Base-by-base conservation (phyloP, 1,284 basidiomycete species). In the Tausonia pullulans region DNA sequence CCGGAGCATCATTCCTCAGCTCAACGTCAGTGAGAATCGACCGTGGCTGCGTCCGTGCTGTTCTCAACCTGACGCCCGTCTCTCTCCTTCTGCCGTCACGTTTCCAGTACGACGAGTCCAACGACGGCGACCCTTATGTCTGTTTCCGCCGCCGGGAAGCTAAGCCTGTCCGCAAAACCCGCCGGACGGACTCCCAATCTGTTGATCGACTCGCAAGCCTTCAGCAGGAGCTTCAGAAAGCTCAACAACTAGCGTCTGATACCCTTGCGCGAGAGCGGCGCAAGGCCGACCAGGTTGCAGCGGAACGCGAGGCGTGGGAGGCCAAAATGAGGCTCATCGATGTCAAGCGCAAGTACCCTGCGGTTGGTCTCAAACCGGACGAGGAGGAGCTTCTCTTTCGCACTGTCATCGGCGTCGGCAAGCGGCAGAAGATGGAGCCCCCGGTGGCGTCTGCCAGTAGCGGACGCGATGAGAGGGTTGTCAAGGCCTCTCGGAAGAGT, bases 81-180 rank as follows among this genome's bases (percentile, higher is more conserved):
- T 50, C 53, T 63, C 58, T 63, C 45, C 54, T 64, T 63, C 27
- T 66, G 6, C 65, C 27, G 55, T 64, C 43, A 60, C 60, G 14
- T 44, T 13, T 67, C 2, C 71, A 93, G 88, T 86, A 84, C 69
- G 93, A 98, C 75, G 95, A 98, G 78, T 83, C 87, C 49, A 95
- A 97, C 76, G 85, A 87, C 61, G 93, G 91, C 67, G 93, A 98
- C 73, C 96, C 96, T 0, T 98, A 98, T 70, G 91, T 98, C 60
- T 99, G 96, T 77, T 98, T 99, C 82, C 86, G 96, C 52, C 83
- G 95, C 63, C 86, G 94, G 66, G 95, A 98, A 73, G 88, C 90
- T 74, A 98, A 98, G 74, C 86, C 89, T 11, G 84, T 92, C 40
- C 86, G 95, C 67, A 98, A 98, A 79, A 98, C 95, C 0, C 86